Evolutionary conservation across 257 asterid genomes (phyloP), one percentile per base, ranked within the genome.

Genomic region (Avicennia marina): DNA sequence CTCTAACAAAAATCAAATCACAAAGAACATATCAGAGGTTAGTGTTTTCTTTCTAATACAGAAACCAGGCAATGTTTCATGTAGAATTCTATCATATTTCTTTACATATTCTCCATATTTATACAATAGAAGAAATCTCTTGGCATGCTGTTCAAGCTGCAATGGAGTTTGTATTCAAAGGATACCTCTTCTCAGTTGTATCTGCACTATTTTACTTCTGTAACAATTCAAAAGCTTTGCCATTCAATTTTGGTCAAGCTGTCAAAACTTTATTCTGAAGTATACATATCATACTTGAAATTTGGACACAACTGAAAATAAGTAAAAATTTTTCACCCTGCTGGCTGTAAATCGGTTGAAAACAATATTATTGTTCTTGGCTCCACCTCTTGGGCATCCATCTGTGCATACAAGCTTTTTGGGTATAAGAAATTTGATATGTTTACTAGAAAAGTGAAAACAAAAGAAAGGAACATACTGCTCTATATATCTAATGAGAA

Each of bases 11-110:
- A 72, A 32, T 49, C 74, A 58, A 56, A 65, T 19, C 62, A 64
- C n/a, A 19, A 78, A 67, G 48, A 80, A 75, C 61, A 27, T 53
- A 58, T 20, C 80, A 31, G 86, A 83, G 97, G 97, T 86, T 61
- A 33, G 58, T 45, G 0, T 32, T 66, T 59, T 56, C 56, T 69
- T 53, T 56, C 31, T 52, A 27, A 34, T 32, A 41, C 4, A 22
- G 59, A 11, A 46, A 52, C 31, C 15, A 4, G 31, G 19, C 20
- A 17, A 20, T 18, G 2, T 31, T 22, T 22, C n/a, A 13, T 34
- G 17, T 25, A 27, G 27, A 36, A 13, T 48, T 20, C 36, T 22
- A 42, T 17, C 24, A 11, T 46, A n/a, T 24, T 11, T 34, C 15
- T 6, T 25, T 9, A 4, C 16, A 13, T 27, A 45, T 20, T 44